Conservation (phyloP, 2,329 filamentous ascomycete genomes). For the Cercospora brassicicola region DNA sequence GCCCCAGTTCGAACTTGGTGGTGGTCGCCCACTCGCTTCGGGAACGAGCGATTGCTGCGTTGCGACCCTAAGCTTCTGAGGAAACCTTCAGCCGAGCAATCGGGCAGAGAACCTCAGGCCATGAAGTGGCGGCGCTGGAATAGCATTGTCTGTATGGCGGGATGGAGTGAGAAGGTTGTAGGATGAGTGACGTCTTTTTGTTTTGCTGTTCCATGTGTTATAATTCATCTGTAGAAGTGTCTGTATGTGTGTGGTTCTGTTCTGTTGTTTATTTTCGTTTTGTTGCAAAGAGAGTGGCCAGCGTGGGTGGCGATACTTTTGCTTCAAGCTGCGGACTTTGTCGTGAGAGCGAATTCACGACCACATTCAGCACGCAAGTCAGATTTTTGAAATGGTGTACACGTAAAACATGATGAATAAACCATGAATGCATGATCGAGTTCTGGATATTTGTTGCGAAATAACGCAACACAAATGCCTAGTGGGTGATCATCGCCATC, state of each 20-base stretch:
- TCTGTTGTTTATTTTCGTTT: neutral
- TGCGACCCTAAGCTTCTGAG: slow-evolving; percentile 54
- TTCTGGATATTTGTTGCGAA: too few species aligned
- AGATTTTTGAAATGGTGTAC: neutral
- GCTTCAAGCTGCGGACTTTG: neutral
- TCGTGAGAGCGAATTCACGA: neutral
- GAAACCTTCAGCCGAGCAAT: slow-evolving; percentile 60
- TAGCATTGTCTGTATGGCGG: slow-evolving; percentile 46
- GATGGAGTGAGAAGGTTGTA: slow-evolving; percentile 35
- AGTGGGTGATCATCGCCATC: neutral
- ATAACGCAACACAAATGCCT: neutral
- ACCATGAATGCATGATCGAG: neutral
- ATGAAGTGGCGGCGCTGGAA: slow-evolving; percentile 57
- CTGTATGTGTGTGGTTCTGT: too few species aligned
- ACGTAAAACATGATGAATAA: too few species aligned
- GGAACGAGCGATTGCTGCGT: slow-evolving; percentile 55
- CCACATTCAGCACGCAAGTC: neutral
- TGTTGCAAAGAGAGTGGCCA: neutral
- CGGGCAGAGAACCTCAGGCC: slow-evolving; percentile 58
- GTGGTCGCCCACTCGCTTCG: slow-evolving; percentile 56
- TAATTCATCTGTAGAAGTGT: too few species aligned
- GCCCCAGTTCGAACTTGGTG: slow-evolving; percentile 59
- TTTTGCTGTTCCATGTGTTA: neutral
- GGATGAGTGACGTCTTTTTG: slow-evolving; percentile 39
- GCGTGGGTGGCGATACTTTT: neutral